Percentiles rank a stretch among this genome's conserved stretches.
Evolutionary conservation across 2,329 filamentous ascomycete genomes (phyloP).

Genomic region (Calonectria montana): DNA sequence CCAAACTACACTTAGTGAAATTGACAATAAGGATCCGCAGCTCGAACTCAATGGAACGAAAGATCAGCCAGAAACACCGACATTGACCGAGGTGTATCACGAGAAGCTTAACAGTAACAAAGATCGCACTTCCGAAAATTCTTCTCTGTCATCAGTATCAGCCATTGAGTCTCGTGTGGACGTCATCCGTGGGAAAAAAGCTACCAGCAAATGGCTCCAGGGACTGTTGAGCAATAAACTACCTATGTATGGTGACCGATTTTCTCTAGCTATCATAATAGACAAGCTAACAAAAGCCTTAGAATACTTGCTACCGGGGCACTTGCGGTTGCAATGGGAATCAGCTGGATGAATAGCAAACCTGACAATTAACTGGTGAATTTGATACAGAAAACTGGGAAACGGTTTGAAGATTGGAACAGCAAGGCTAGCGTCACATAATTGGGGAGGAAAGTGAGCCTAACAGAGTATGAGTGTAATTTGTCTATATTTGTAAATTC

Average conservation of each 20-base stretch:
- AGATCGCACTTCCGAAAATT: too few relatives aligned
- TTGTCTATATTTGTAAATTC: neutral
- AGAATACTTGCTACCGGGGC: constrained; percentile 42
- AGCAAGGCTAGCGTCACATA: neutral
- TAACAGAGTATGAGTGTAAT: neutral
- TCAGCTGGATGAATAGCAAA: constrained; percentile 40
- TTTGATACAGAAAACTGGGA: neutral
- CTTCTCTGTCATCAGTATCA: too few relatives aligned
- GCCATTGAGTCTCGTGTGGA: neutral
- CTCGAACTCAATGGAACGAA: neutral
- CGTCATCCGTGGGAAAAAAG: neutral
- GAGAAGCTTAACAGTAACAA: neutral
- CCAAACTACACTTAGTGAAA: neutral
- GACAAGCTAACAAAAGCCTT: constrained; percentile 19
- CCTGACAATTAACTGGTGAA: constrained; percentile 23
- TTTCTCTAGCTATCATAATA: neutral
- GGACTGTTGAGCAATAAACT: constrained; percentile 16
- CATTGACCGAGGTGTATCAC: neutral
- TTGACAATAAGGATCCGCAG: neutral
- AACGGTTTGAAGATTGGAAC: neutral
- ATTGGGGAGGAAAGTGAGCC: neutral
- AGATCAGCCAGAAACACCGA: neutral
- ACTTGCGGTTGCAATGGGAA: constrained; percentile 38
- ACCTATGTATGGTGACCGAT: constrained; percentile 29
- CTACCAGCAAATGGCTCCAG: neutral